phyloP scores from a whole-genome alignment of 2,329 filamentous ascomycete species.

The Ustilaginoidea virens region DNA sequence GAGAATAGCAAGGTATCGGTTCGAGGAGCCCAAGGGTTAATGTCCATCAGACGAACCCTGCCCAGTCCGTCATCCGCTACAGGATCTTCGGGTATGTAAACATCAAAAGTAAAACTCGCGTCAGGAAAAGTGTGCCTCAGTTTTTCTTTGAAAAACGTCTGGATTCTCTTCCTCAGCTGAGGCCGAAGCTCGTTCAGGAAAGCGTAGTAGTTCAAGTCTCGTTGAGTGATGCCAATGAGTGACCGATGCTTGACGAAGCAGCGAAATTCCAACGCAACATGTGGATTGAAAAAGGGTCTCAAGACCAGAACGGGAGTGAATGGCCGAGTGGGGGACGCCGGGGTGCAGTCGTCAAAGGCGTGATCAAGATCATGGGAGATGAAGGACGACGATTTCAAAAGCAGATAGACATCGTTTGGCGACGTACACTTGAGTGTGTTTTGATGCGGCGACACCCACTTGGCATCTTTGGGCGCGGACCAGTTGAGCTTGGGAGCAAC shows the following conservation, averaged over 20 bases:
- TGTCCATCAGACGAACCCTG: slow-evolving; percentile 73
- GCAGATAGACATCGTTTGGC: slow-evolving; percentile 81
- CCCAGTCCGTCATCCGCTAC: slow-evolving; percentile 44
- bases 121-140: slow-evolving; percentile 71
- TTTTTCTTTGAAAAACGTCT: slow-evolving; percentile 60
- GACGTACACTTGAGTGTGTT: slow-evolving; percentile 87
- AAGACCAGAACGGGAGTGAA: slow-evolving; percentile 73
- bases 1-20: slow-evolving; percentile 83
- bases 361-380: slow-evolving; percentile 88
- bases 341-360: slow-evolving; percentile 60
- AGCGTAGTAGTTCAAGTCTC: slow-evolving; percentile 79
- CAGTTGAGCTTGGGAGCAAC: slow-evolving; percentile 93
- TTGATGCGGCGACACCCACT: slow-evolving; percentile 69
- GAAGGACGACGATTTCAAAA: slow-evolving; percentile 90
- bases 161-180: slow-evolving; percentile 51
- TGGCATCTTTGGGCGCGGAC: slow-evolving; percentile 92
- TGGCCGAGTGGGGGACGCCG: slow-evolving; percentile 21
- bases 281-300: slow-evolving; percentile 74
- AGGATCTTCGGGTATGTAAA: slow-evolving; percentile 65
- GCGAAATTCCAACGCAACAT: slow-evolving; percentile 84
- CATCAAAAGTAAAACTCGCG: slow-evolving; percentile 72
- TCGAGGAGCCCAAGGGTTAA: slow-evolving; percentile 84
- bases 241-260: slow-evolving; percentile 80
- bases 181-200: slow-evolving; percentile 55
- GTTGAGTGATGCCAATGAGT: slow-evolving; percentile 72